Conservation (phyloP, 139 green algal genomes). For the Yamagishiella unicocca region DNA sequence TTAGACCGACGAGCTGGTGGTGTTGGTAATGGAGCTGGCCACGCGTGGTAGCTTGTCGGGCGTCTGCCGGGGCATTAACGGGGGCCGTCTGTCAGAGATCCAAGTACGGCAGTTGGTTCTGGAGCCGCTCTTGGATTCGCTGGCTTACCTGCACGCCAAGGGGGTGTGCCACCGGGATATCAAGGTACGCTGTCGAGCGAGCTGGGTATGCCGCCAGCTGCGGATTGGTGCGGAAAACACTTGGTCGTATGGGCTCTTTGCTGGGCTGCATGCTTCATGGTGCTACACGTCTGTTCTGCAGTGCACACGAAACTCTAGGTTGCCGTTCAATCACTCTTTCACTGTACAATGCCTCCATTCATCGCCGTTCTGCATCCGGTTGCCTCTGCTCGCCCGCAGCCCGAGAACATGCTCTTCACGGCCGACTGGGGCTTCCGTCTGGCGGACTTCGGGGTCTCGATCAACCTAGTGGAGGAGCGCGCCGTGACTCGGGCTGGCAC, state of each 20-base stretch:
- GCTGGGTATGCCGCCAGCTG: too few species aligned
- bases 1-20: slow-evolving; percentile 17
- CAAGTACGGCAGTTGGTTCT: slow-evolving; percentile 11
- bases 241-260: too few species aligned
- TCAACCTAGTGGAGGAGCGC: slow-evolving; percentile 15
- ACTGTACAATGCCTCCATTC: neutral
- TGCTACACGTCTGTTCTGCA: too few species aligned
- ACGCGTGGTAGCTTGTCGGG: neutral
- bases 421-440: slow-evolving; percentile 24
- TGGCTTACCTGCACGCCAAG: slow-evolving; percentile 18
- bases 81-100: neutral
- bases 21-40: slow-evolving; percentile 17
- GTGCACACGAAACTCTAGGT: too few species aligned
- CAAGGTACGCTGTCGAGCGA: neutral
- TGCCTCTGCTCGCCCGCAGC: neutral
- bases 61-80: neutral
- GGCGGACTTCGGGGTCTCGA: slow-evolving; percentile 39
- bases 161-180: slow-evolving; percentile 35
- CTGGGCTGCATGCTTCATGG: too few species aligned
- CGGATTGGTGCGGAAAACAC: too few species aligned
- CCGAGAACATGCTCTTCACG: slow-evolving; percentile 43
- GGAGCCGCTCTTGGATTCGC: slow-evolving; percentile 22
- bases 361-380: neutral
- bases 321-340: too few species aligned
- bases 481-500: slow-evolving; percentile 27